Percentiles rank a stretch among this genome's conserved stretches.
These are phyloP conservation scores for Erigeron philadelphicus DNA, from an alignment of 140 eudicot species.

Conservation along the genomic window DNA sequence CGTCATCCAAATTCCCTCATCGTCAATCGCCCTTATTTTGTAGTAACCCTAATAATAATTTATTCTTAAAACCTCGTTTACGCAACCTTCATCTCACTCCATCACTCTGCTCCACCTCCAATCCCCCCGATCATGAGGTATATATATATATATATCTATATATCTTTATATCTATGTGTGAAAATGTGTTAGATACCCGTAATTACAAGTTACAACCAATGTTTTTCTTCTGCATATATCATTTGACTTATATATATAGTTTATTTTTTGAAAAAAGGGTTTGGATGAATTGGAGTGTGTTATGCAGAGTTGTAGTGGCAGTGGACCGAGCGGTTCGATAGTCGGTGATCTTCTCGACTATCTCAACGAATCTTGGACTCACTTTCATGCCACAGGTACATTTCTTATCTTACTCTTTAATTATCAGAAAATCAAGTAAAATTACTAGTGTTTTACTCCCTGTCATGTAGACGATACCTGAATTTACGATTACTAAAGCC, in stretches of 20 bases:
- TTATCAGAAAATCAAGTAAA: too few species aligned
- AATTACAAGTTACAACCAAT: too few species aligned
- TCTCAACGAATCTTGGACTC: slow-evolving; percentile 96
- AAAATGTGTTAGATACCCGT: too few species aligned
- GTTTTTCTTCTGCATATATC: too few species aligned
- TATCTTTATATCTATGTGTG: too few species aligned
- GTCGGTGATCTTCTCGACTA: slow-evolving; percentile 75
- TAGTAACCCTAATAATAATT: slow-evolving; percentile 2
- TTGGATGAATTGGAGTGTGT: not conserved
- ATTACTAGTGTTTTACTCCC: too few species aligned
- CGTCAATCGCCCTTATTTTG: slow-evolving; percentile 24
- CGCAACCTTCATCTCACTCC: slow-evolving; percentile 45
- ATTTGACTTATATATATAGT: not conserved
- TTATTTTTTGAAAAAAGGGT: not conserved
- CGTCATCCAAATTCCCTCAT: slow-evolving; percentile 18
- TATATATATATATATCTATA: too few species aligned
- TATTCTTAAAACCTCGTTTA: not conserved
- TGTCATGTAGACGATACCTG: too few species aligned
- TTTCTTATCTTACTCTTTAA: too few species aligned
- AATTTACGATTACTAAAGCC: too few species aligned
- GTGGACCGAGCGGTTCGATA: slow-evolving; percentile 44
- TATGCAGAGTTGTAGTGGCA: slow-evolving; percentile 33
- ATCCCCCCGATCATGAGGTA: not conserved
- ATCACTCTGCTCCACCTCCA: slow-evolving; percentile 47
- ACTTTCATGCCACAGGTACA: slow-evolving; percentile 93